These are phyloP conservation scores for Rubia yunnanensis DNA, from an alignment of 257 asterid genomes.

Conservation along the genomic window DNA sequence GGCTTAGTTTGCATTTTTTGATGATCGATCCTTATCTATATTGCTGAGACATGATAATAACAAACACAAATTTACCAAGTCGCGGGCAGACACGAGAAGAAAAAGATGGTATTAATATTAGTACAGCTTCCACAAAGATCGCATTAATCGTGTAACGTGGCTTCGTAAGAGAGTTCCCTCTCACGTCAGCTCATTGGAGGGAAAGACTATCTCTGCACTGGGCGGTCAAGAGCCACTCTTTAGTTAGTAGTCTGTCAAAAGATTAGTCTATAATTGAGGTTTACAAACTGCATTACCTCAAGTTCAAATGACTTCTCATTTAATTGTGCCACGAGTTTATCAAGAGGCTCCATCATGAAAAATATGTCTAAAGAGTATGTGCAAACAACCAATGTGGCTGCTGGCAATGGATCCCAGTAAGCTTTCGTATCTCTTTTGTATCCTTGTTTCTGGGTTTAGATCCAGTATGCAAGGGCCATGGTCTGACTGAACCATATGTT, in stretches of 20 bases:
- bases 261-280: not conserved
- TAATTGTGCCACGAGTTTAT: conserved; percentile 71
- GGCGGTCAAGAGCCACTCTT: conserved; percentile 14
- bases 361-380: conserved; percentile 9
- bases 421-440: no score
- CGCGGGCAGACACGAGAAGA: no score
- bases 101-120: no score
- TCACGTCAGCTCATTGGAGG: conserved; percentile 57
- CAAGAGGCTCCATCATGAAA: conserved; percentile 46
- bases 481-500: no score
- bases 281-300: conserved; percentile 55
- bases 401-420: no score
- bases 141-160: conserved; percentile 67
- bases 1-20: no score
- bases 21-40: no score
- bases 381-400: conserved; percentile 8
- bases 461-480: no score
- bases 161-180: conserved; percentile 72
- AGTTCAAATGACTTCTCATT: conserved; percentile 95
- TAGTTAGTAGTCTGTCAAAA: not conserved
- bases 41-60: no score
- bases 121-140: no score
- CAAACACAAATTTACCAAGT: no score
- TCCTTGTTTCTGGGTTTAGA: no score
- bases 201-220: conserved; percentile 51